Base-by-base conservation (phyloP, 306 rosid species). In the Trifolium pratense region DNA sequence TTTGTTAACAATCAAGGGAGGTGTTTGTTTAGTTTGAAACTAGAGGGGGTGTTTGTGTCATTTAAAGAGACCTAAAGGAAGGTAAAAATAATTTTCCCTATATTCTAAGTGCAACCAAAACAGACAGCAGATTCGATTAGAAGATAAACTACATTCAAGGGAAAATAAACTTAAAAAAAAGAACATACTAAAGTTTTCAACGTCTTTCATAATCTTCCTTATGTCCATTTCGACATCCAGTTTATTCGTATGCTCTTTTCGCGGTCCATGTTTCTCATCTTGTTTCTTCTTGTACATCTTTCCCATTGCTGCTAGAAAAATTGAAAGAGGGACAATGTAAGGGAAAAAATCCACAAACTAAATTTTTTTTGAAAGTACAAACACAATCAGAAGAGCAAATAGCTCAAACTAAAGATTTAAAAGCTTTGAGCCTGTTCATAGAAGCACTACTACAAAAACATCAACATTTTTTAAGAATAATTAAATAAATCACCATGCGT, bases 191-290 rank as follows among this genome's bases (percentile, higher is more conserved):
- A 83, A 83, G 37, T 42, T 75, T 66, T 71, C 81, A 18, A 83
- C 84, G 7, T 83, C 86, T 71, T 79, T 79, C 84, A 79, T 75
- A 51, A 83, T 83, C 70, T 61, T 75, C 81, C 79, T 60, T 32
- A 79, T n/a, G 74, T 83, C 86, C 86, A 75, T 71, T 11, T 23
- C 64, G 1, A 49, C 36, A 5, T 74, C 55, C 55, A 51, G 65
- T 26, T 36, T 15, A 55, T 70, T 55, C 6, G 23, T 6, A 43
- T n/a, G 80, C 20, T 68, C 69, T 31, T 3, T 64, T 11, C 68
- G 48, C 8, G 70, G 40, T n/a, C 68, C 77, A 63, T n/a, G 64
- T 15, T 59, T 17, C 0, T 12, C 48, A 49, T 20, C 23, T 31
- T 12, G 65, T 64, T 80, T 80, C 77, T 80, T 80, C 66, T 62